phyloP scores from a whole-genome alignment of 2,329 filamentous ascomycete genomes.

The Trichoderma simmonsii region DNA sequence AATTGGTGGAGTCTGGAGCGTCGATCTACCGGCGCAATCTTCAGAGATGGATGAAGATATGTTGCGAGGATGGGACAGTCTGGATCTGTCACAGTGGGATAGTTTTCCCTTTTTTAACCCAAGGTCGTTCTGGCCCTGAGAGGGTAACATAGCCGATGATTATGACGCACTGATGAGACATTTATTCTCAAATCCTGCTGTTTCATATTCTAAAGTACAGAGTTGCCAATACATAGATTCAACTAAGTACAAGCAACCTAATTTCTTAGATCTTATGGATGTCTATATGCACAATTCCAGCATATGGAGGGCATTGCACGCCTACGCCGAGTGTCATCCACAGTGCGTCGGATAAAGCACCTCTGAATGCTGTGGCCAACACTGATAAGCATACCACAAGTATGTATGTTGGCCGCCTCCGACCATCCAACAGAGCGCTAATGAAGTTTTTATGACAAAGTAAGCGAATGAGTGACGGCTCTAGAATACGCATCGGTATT shows the following conservation, averaged over 20 bases:
- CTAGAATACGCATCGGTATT: not conserved
- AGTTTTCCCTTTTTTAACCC: slow-evolving; percentile 27
- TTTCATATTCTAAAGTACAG: not conserved
- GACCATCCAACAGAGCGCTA: not conserved
- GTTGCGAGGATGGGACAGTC: slow-evolving; percentile 30
- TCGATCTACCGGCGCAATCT: slow-evolving; percentile 3
- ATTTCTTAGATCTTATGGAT: not conserved
- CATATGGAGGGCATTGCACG: not conserved
- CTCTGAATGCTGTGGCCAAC: not conserved
- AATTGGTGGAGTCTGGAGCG: slow-evolving; percentile 15
- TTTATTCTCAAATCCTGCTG: not conserved
- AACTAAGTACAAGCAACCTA: not conserved
- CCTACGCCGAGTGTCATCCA: not conserved
- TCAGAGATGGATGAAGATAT: slow-evolving; percentile 20
- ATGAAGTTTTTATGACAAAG: not conserved
- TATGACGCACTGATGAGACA: too few species aligned
- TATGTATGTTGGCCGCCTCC: not conserved
- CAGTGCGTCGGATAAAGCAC: not conserved
- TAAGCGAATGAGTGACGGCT: not conserved
- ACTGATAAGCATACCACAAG: not conserved
- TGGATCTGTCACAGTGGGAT: slow-evolving; percentile 34
- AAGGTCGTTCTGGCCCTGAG: slow-evolving; percentile 4
- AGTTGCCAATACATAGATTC: not conserved
- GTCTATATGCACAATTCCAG: not conserved
- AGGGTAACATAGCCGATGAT: not conserved